Evolutionary conservation across 1,139 yeast species (phyloP).

Genomic region (Entelexis paramagnoliae): DNA sequence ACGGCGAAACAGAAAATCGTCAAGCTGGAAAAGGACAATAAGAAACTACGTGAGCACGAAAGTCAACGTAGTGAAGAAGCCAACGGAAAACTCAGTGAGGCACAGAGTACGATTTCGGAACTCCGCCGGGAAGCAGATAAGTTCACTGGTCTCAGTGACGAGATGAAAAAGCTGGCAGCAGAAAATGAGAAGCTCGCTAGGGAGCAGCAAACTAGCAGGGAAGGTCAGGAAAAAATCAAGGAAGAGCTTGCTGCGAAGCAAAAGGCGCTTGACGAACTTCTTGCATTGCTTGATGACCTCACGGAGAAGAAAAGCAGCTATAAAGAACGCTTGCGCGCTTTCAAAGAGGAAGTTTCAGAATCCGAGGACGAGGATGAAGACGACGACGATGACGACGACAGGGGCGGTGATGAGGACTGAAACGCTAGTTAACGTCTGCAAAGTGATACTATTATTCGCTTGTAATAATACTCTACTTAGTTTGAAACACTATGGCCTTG

Average conservation of each 20-base stretch:
- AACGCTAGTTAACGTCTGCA: too few relatives aligned
- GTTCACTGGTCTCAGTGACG: background rate
- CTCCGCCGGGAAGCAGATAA: background rate
- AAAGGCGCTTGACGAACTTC: constrained; percentile 62
- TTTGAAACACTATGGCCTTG: background rate
- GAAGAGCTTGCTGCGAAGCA: constrained; percentile 23
- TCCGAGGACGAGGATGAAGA: constrained; percentile 46
- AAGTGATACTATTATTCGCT: too few relatives aligned
- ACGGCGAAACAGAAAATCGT: background rate
- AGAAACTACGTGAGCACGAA: background rate
- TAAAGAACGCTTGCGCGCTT: constrained; percentile 41
- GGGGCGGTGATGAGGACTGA: background rate
- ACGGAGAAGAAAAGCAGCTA: constrained; percentile 59
- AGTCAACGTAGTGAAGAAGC: too few relatives aligned
- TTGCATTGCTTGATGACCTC: constrained; percentile 62
- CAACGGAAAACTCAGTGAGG: too few relatives aligned
- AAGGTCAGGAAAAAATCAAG: constrained; percentile 7
- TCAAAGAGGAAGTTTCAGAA: constrained; percentile 39
- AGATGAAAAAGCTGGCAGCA: background rate
- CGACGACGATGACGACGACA: constrained; percentile 34
- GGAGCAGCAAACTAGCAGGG: background rate
- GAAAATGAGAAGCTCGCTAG: background rate
- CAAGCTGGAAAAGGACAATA: background rate
- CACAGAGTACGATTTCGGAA: background rate
- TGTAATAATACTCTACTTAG: too few relatives aligned